Evolutionary conservation across 345 rosid genomes (phyloP).

Genomic region (Murraya paniculata): DNA sequence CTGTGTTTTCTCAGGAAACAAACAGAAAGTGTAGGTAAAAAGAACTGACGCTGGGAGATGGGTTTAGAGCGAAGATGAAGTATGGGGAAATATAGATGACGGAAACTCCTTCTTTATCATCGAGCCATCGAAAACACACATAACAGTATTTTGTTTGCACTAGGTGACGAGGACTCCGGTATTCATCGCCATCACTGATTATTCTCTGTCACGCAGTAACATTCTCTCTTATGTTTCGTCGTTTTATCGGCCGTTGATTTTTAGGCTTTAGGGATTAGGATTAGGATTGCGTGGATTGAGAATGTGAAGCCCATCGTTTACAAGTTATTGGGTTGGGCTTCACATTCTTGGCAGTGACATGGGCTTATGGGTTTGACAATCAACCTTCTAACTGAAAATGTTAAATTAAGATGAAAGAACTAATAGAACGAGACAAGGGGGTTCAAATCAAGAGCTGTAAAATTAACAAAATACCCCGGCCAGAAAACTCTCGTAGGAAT

Average conservation of each 20-base stretch:
- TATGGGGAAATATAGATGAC: background rate
- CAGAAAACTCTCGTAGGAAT: background rate
- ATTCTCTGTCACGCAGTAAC: background rate
- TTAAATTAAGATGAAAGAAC: too few relatives aligned
- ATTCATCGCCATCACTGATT: background rate
- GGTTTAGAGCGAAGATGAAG: background rate
- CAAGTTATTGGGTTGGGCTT: too few relatives aligned
- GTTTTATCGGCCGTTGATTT: background rate
- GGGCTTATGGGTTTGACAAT: too few relatives aligned
- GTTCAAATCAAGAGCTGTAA: background rate
- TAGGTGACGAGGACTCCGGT: background rate
- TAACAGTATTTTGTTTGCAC: background rate
- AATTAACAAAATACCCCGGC: background rate
- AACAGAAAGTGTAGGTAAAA: background rate
- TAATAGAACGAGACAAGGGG: background rate
- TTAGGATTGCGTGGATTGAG: too few relatives aligned
- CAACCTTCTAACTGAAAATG: too few relatives aligned
- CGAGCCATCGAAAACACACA: background rate
- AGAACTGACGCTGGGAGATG: background rate
- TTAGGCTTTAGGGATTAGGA: too few relatives aligned
- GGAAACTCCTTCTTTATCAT: background rate
- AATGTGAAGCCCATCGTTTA: too few relatives aligned
- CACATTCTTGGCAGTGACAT: too few relatives aligned
- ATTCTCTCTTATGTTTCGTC: background rate
- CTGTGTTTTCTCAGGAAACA: background rate